Evolutionary conservation across 768 basidiomycete genomes (phyloP).

Genomic region (Collybiopsis luxurians): DNA sequence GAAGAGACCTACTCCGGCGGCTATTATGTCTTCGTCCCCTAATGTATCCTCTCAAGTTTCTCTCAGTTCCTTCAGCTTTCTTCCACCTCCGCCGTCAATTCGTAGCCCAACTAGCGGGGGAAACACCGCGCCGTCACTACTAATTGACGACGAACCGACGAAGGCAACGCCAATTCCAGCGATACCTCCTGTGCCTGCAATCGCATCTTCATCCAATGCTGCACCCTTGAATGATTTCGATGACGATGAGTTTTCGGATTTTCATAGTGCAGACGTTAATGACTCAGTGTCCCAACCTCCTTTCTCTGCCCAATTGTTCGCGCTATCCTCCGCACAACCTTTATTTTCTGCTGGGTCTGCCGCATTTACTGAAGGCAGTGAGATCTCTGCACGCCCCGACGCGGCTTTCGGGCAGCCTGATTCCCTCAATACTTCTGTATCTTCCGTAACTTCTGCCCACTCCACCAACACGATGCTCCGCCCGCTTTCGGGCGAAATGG

Average conservation of each 20-base stretch:
- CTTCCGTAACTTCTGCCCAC: neutral
- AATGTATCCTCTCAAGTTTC: constrained; percentile 11
- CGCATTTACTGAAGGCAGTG: neutral
- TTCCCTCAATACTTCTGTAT: neutral
- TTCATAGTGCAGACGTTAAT: constrained; percentile 26
- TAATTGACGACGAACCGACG: constrained; percentile 10
- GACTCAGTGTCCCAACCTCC: constrained; percentile 10
- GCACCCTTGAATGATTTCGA: no score
- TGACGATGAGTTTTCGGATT: constrained; percentile 58
- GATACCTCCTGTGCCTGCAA: constrained; percentile 27
- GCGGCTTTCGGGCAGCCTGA: neutral
- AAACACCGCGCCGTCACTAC: constrained; percentile 14
- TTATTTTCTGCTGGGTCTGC: constrained; percentile 15
- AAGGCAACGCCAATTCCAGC: constrained; percentile 10
- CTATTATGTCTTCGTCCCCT: constrained; percentile 15
- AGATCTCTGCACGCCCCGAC: neutral
- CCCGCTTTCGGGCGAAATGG: neutral
- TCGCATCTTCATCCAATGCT: constrained; percentile 24
- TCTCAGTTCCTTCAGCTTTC: constrained; percentile 12
- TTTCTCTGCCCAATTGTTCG: constrained; percentile 19
- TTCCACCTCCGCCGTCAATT: constrained; percentile 17
- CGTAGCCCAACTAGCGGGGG: constrained; percentile 9
- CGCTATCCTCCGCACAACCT: constrained; percentile 18
- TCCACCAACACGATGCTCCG: neutral
- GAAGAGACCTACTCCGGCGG: constrained; percentile 13